Conservation (phyloP, 2,329 filamentous ascomycete genomes). For the Sporothrix protearum region DNA sequence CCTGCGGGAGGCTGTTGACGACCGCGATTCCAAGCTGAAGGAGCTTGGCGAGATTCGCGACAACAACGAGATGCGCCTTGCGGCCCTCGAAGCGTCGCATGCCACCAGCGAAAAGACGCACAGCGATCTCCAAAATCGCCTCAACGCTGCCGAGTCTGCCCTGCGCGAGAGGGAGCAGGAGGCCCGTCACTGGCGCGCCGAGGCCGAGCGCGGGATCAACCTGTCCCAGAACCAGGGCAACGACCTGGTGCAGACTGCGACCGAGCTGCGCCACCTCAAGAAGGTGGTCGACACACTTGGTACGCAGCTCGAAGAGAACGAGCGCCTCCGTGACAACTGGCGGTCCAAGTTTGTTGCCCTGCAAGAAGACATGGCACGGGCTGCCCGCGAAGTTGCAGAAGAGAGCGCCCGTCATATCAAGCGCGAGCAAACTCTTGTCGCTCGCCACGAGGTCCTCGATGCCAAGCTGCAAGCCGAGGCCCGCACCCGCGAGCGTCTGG, state of each 20-base stretch:
- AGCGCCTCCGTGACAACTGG: slow-evolving; percentile 78
- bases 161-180: slow-evolving; percentile 55
- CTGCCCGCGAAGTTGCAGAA: slow-evolving; percentile 73
- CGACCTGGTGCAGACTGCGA: slow-evolving; percentile 47
- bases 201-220: slow-evolving; percentile 58
- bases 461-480: slow-evolving; percentile 71
- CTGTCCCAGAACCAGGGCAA: slow-evolving; percentile 47
- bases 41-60: slow-evolving; percentile 53
- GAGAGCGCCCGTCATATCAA: slow-evolving; percentile 77
- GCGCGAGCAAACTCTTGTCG: slow-evolving; percentile 74
- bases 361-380: slow-evolving; percentile 79
- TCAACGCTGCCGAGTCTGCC: slow-evolving; percentile 53
- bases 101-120: slow-evolving; percentile 53
- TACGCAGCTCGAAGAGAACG: slow-evolving; percentile 79
- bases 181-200: slow-evolving; percentile 57
- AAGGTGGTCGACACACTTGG: slow-evolving; percentile 70
- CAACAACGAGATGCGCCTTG: slow-evolving; percentile 58
- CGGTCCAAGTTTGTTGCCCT: slow-evolving; percentile 78
- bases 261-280: slow-evolving; percentile 69
- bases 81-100: slow-evolving; percentile 67
- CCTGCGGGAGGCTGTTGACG: slow-evolving; percentile 63
- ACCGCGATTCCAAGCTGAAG: slow-evolving; percentile 65
- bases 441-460: slow-evolving; percentile 75
- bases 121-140: slow-evolving; percentile 53
- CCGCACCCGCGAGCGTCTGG: slow-evolving; percentile 63